Conservation (phyloP, 2,329 filamentous ascomycete species). For the Mycosphaerelloides madeirae region DNA sequence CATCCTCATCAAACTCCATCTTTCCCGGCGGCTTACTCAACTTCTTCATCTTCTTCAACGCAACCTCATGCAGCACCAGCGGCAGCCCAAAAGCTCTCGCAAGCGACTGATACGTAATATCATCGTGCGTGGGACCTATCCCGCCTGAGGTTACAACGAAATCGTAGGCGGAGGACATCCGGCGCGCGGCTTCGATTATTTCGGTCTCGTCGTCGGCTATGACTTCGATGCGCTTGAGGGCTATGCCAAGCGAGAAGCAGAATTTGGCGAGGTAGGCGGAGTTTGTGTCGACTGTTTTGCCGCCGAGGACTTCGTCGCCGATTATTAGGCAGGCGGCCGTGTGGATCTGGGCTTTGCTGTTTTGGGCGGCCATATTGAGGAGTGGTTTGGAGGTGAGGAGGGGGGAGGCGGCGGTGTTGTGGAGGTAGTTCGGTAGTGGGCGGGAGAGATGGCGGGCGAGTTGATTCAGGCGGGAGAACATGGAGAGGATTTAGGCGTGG, state of each 20-base stretch:
- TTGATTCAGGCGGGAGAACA: constrained; percentile 74
- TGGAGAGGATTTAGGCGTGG: constrained; percentile 34
- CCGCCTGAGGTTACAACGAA: constrained; percentile 94
- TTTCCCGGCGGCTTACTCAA: constrained; percentile 69
- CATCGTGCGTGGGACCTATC: constrained; percentile 95
- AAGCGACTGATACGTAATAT: constrained; percentile 94
- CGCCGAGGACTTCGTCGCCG: constrained; percentile 92
- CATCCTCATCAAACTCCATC: constrained; percentile 59
- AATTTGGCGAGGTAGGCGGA: constrained; percentile 61
- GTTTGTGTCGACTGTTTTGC: constrained; percentile 72
- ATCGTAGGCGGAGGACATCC: constrained; percentile 88
- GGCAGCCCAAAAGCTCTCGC: constrained; percentile 79
- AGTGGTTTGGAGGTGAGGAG: not conserved
- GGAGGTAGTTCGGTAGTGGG: constrained; percentile 55
- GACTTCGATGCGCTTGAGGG: constrained; percentile 82
- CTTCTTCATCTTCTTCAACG: constrained; percentile 76
- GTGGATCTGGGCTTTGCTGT: constrained; percentile 65
- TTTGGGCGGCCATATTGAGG: constrained; percentile 49
- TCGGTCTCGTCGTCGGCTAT: constrained; percentile 88
- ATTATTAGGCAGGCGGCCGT: constrained; percentile 93
- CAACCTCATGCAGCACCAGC: constrained; percentile 70
- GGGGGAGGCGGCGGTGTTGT: constrained; percentile 40
- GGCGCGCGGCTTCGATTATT: constrained; percentile 78
- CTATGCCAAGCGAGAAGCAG: constrained; percentile 61
- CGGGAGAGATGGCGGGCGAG: constrained; percentile 66